Evolutionary conservation across 2,329 filamentous ascomycete species (phyloP), one percentile per base, ranked within the genome.

Genomic region (Colletotrichum theobromicola): DNA sequence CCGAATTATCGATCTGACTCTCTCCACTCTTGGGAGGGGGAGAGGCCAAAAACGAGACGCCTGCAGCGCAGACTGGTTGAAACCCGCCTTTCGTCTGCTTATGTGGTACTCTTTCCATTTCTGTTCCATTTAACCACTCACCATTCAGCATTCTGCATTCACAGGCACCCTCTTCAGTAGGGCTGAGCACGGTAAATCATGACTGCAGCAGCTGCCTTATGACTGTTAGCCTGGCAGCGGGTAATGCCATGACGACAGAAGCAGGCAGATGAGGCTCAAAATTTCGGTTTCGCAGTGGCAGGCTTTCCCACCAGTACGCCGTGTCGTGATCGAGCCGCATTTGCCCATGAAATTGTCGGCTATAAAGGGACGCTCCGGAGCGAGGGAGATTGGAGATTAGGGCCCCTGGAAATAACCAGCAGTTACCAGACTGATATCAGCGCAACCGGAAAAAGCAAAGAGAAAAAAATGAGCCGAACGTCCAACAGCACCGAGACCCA

Each of bases 151-250:
- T 60, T 21, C 28, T 30, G 24, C 28, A n/a, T 53, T 32, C 37
- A 24, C n/a, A 26, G 62, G 61, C 28, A 62, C 63, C 30, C n/a
- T 15, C 70, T 62, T 12, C 67, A 26, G 61, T 67, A 72, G 68
- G 68, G 72, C 72, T 61, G 67, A 71, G 42, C 16, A 42, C 26
- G 50, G 21, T 30, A 37, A 34, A 62, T 24, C 53, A 67, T 74
- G 68, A 74, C 68, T 57, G 72, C 72, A 74, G 72, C 67, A 72
- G 68, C 67, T 66, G 62, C 42, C 62, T 72, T 69, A 24, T 57
- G 32, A 26, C 24, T 30, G 34, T n/a, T 35, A 50, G 55, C 32
- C 57, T 74, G 62, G 63, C 62, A 50, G 24, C 68, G 15, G 50
- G 16, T 24, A 42, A 62, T 57, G 60, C 42, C 62, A 72, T 62